Base-by-base conservation (phyloP, 805 yeast genomes). In the Metschnikowia anglica region DNA sequence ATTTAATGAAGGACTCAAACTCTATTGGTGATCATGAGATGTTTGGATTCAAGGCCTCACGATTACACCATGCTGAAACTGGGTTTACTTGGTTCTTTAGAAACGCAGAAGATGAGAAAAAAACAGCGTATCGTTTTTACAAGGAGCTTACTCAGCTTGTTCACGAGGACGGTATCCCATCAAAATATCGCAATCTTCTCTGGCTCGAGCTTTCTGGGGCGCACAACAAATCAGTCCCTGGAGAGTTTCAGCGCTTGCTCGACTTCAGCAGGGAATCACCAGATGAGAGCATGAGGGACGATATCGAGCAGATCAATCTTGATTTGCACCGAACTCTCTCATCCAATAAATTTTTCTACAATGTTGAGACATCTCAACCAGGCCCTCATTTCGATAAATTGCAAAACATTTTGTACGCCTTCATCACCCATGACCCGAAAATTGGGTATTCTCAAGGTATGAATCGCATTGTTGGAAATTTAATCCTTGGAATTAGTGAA, bases 401-500 rank as follows among this genome's bases (percentile, higher is more conserved):
- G 23, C 62, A 74, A 31, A 61, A 75, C 12, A 70, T 79, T 5
- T 58, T 79, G 37, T 67, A 71, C 28, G 81, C 82, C 0, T 77
- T 73, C 49, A 69, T 72, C 15, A 63, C 70, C 5, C 67, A 75
- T 46, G 68, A 70, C 45, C 73, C 77, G 0, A 63, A 63, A 0
- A 62, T 77, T 32, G 83, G 84, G 0, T 79, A 79, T 54, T 73
- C 79, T 39, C 84, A 79, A 51, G 84, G 84, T 1, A 72, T 79
- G 84, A 79, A 79, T 53, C 71, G 77, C 50, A 73, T 79, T n/a
- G 74, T 72, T 9, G 84, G 80, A 0, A 74, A 73, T 34, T 47
- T 79, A 8, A 54, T 79, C 10, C 53, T 79, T 17, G 70, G 72
- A 0, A 68, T 60, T 35, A 47, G 41, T 32, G 54, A 51, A 30